Evolutionary conservation across 164 flowering plant genomes (phyloP), one percentile per base, ranked within the genome.

Genomic region (Berberis vulgaris): DNA sequence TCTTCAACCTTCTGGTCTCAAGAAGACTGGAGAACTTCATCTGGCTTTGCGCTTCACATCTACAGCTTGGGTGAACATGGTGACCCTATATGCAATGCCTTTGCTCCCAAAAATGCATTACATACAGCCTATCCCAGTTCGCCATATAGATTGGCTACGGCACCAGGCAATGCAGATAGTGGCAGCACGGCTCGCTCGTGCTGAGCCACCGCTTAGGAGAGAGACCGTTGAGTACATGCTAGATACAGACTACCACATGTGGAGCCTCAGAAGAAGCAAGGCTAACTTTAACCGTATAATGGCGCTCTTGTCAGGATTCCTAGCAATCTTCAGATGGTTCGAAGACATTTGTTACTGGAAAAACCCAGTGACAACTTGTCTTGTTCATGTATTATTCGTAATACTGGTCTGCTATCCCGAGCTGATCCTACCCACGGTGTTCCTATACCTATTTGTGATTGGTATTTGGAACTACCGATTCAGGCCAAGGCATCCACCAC

Each of bases 31-130:
- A 8, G 93, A 86, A 60, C 84, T 91, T 68, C 93, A 86, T 0
- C 59, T 91, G 56, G 91, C 96, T 0, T 10, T 91, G 55, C 75
- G 96, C 44, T 88, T 88, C 76, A 86, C 89, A 6, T 91, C 91
- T 69, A 80, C 81, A 2, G 83, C 89, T 4, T 85, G 88, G 86
- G 78, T 81, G 54, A 85, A 88, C 74, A 88, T 91, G 97, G 70
- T 91, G 67, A 70, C 78, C 1, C 82, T 81, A 45, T 91, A 91
- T 60, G 73, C 84, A 26, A 72, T 57, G 64, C 96, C 96, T 1
- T 64, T 91, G 74, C 88, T 88, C n/a, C 97, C 97, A 0, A 88
- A 82, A 61, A 86, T 91, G 96, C 97, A 91, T 62, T 91, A 91
- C 59, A 53, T 77, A 9, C 81, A 83, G 6, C 89, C 97, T 10